Conservation (phyloP, 495 filamentous ascomycete genomes). For the Penicillium samsonianum region DNA sequence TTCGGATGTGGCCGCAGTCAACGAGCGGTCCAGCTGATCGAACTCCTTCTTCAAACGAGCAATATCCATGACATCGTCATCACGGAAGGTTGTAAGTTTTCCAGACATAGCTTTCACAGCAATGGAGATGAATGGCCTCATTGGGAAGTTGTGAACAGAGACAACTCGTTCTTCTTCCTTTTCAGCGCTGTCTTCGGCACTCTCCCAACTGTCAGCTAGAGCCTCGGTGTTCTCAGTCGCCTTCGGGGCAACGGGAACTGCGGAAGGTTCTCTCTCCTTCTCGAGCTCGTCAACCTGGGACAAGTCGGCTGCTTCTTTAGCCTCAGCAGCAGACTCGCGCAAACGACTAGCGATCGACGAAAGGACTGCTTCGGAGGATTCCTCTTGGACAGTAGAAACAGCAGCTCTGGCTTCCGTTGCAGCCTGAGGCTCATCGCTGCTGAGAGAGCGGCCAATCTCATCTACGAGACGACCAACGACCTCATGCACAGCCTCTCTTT, state of each 20-base stretch:
- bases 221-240: conserved; percentile 59
- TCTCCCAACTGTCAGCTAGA: conserved; percentile 72
- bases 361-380: conserved; percentile 35
- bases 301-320: conserved; percentile 5
- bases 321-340: conserved; percentile 36
- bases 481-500: conserved; percentile 68
- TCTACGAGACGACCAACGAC: conserved; percentile 69
- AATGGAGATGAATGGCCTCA: conserved; percentile 92
- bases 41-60: conserved; percentile 95
- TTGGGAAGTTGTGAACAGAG: conserved; percentile 89
- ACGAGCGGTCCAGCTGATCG: conserved; percentile 91
- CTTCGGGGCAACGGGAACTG: conserved; percentile 59
- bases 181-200: conserved; percentile 70
- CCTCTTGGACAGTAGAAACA: conserved; percentile 31
- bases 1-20: conserved; percentile 84
- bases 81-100: conserved; percentile 56
- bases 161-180: conserved; percentile 68
- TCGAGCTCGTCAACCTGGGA: conserved; percentile 47
- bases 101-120: conserved; percentile 39
- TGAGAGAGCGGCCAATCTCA: conserved; percentile 67
- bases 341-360: conserved; percentile 38
- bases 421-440: conserved; percentile 61
- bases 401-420: conserved; percentile 32
- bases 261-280: conserved; percentile 56
- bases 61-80: conserved; percentile 80